Base-by-base conservation (phyloP, 1,284 basidiomycete genomes). In the Ganoderma sinense region DNA sequence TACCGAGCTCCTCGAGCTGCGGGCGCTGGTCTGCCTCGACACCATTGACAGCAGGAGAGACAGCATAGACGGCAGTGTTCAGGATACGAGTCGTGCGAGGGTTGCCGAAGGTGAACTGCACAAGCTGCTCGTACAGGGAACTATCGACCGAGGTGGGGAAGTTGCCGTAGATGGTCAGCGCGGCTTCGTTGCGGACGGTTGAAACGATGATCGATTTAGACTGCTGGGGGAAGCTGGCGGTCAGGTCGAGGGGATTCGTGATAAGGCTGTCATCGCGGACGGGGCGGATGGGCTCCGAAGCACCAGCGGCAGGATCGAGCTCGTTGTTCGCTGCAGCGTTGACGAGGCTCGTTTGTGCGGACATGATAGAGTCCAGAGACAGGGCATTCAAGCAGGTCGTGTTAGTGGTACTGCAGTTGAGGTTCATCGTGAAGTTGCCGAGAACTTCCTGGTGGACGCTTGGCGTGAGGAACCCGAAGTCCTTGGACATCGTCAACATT, bases 151-250 rank as follows among this genome's bases (percentile, higher is more conserved):
- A 79, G 33, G 78, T 73, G 4, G 81, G 74, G 75, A 86, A 85
- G 43, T 73, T 69, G 29, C 78, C 73, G 76, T 90, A 91, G 72
- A 94, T 89, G 20, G 88, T 82, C 14, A 81, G 78, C 0, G 85
- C 92, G 2, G 89, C 92, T 75, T 96, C 94, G 76, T 94, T 83
- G 41, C 81, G 78, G 20, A 92, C 91, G n/a, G 86, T 91, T 0
- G 92, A 89, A 53, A 96, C 78, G 41, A 96, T 80, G 56, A 96
- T 75, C 1, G 91, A 86, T 77, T 94, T 94, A 69, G 80, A 84
- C 66, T 87, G 85, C 0, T 78, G 76, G 23, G 88, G 89, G 79
- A 90, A 89, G 0, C 87, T 78, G 4, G 82, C 80, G 1, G 87
- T 86, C 8, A 86, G 85, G 75, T 92, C 89, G 20, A 91, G 82